Evolutionary conservation across 805 yeast species (phyloP).

Genomic region (Myxozyma neotropica): DNA sequence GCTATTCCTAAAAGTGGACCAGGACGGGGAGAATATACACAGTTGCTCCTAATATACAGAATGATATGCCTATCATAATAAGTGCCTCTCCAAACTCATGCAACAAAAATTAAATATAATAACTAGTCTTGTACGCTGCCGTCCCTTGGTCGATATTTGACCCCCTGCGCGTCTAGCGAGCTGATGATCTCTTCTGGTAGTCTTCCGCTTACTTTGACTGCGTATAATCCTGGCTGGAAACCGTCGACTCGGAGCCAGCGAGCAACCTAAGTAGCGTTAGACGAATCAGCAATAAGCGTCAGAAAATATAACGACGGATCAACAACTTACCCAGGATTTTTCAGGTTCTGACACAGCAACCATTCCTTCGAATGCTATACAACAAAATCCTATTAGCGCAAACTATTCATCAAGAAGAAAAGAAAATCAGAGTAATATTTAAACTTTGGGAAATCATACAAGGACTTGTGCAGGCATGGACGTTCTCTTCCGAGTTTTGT

Average conservation of each 20-base stretch:
- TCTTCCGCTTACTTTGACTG: slow-evolving; percentile 89
- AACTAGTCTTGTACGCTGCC: slow-evolving; percentile 56
- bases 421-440: background rate
- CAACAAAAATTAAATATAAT: background rate
- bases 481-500: slow-evolving; percentile 77
- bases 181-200: slow-evolving; percentile 82
- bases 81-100: background rate
- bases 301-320: no score
- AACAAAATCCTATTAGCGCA: background rate
- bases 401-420: background rate
- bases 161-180: slow-evolving; percentile 71
- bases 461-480: slow-evolving; percentile 92
- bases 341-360: slow-evolving; percentile 87
- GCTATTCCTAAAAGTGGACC: no score
- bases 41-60: background rate
- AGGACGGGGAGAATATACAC: no score
- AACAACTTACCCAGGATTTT: slow-evolving; percentile 75
- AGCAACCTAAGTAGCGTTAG: slow-evolving; percentile 52
- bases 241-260: slow-evolving; percentile 91
- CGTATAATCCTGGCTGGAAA: slow-evolving; percentile 83
- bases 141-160: slow-evolving; percentile 90
- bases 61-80: no score
- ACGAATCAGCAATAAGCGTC: no score
- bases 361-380: slow-evolving; percentile 77
- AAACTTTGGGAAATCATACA: slow-evolving; percentile 39